Percentiles rank a stretch among this genome's conserved stretches.
phyloP scores from a whole-genome alignment of 768 basidiomycete genomes.

The Termitomyces sp. region DNA sequence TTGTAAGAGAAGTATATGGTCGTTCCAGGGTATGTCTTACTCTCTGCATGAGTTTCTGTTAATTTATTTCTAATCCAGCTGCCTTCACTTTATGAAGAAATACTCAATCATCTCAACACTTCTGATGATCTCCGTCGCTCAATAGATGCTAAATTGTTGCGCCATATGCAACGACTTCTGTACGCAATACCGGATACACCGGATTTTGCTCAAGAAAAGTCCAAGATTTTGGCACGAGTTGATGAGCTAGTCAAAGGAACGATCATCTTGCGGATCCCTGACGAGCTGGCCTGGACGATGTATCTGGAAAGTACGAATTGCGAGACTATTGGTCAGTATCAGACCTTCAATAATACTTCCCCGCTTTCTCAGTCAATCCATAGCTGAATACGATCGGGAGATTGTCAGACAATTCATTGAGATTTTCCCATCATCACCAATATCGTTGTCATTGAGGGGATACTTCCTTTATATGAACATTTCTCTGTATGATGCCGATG shows the following conservation, averaged over 20 bases:
- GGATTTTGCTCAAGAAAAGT: constrained; percentile 34
- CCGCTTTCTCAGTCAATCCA: neutral
- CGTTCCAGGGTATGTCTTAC: constrained; percentile 46
- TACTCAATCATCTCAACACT: constrained; percentile 78
- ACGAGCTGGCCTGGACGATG: constrained; percentile 79
- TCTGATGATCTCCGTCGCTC: constrained; percentile 72
- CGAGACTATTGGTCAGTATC: constrained; percentile 53
- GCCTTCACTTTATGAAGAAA: constrained; percentile 65
- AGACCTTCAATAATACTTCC: constrained; percentile 1
- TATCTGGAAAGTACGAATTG: constrained; percentile 71
- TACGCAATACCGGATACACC: constrained; percentile 44
- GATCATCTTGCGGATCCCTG: constrained; percentile 67
- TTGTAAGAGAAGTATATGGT: constrained; percentile 59
- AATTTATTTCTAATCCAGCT: constrained; percentile 38
- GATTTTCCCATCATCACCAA: constrained; percentile 55
- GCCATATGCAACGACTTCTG: constrained; percentile 57
- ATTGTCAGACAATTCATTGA: constrained; percentile 54
- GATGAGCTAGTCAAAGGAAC: constrained; percentile 70
- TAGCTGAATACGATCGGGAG: constrained; percentile 57
- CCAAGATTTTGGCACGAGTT: constrained; percentile 49
- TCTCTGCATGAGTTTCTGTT: neutral
- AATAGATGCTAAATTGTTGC: constrained; percentile 72
- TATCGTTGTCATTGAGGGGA: constrained; percentile 54
- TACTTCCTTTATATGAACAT: constrained; percentile 63
- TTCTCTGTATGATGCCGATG: constrained; percentile 32